A percentile compares a stretch with the other conserved stretches of the same genome.
Evolutionary conservation across 176 grass and related monocot genomes (phyloP).

Genomic region (Chrysopogon serrulatus): DNA sequence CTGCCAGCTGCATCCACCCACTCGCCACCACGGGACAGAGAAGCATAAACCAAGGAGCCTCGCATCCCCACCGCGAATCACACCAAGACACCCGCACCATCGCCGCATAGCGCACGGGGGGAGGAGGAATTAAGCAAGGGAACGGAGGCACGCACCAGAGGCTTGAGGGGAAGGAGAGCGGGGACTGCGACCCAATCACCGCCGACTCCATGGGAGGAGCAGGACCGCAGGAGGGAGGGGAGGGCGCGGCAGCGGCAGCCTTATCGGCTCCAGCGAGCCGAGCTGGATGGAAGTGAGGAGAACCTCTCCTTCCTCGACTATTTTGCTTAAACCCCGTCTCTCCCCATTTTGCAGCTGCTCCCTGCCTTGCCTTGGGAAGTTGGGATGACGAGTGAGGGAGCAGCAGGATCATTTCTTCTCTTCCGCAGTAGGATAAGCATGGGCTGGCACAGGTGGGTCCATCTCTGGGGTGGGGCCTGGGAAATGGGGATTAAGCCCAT

Average conservation of each 20-base stretch:
- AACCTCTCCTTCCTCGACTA: neutral
- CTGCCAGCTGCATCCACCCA: neutral
- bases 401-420: neutral
- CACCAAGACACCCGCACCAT: neutral
- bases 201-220: slow-evolving; percentile 34
- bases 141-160: slow-evolving; percentile 32
- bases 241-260: neutral
- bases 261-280: slow-evolving; percentile 30
- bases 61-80: neutral
- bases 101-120: neutral
- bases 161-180: slow-evolving; percentile 74
- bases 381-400: neutral
- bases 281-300: slow-evolving; percentile 3
- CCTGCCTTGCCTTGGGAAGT: no score
- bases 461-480: no score
- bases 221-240: neutral
- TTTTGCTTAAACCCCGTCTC: slow-evolving; percentile 25
- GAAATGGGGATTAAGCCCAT: neutral
- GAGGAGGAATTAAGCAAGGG: neutral
- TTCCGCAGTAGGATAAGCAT: neutral
- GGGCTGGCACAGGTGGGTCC: neutral
- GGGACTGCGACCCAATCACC: slow-evolving; percentile 50
- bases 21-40: no score
- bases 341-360: neutral
- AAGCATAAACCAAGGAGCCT: neutral